Evolutionary conservation across 768 basidiomycete species (phyloP), one percentile per base, ranked within the genome.

Genomic region (Pleurotus tuoliensis): DNA sequence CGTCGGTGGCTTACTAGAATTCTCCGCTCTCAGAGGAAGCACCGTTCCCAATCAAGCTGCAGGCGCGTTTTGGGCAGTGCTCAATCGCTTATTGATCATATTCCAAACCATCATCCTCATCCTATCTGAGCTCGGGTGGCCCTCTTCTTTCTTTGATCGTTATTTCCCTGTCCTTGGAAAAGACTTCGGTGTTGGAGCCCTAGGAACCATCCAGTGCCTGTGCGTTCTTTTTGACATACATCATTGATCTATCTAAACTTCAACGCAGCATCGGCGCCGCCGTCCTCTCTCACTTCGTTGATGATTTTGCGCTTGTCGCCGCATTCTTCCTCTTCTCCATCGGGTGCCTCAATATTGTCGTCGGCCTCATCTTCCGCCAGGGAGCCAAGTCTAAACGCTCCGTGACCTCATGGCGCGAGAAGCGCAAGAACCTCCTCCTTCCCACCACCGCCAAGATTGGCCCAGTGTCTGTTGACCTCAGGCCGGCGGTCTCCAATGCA

Each of bases 1-100:
- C 4, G 11, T 24, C 51, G 11, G 16, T 38, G 12, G 18, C 8
- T 39, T 34, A 34, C 38, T 8, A 40, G 45, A 34, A 8, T 18
- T 15, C 48, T 12, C 43, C 39, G 13, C 47, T 48, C 52, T 11
- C 58, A 83, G 78, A 64, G 82, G 87, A 53, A 90, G 87, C 70
- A 92, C 92, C 0, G 90, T 97, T n/a, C 94, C 94, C 2, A 92
- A 94, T 71, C 94, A 96, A 69, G 77, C 92, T 46, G 94, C 92
- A 5, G 94, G 94, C 24, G 83, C 86, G 20, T 96, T 97, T 72
- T 97, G 93, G 91, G 88, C 92, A 2, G 83, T 94, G 45, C 78
- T 94, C 57, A 87, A 91, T 63, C 84, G 88, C 44, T 72, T 96
- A n/a, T 79, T 96, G 66, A 90, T 94, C 71, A 78, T 92, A 56